phyloP scores from a whole-genome alignment of 2,329 filamentous ascomycete species.

The Pseudogymnoascus sp. region DNA sequence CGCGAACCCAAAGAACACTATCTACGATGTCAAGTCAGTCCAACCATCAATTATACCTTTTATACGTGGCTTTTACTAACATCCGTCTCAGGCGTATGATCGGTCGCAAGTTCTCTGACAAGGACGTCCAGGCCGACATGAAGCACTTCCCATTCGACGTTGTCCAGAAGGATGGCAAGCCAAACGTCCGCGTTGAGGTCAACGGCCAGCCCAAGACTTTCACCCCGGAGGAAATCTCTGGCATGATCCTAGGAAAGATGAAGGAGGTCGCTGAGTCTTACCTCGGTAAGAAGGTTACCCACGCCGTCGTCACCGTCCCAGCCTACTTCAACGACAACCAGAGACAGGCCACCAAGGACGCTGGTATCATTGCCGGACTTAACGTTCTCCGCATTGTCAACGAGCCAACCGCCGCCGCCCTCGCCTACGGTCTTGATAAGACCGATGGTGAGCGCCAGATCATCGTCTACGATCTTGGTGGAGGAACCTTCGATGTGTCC shows the following conservation, averaged over 20 bases:
- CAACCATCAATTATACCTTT: conserved; percentile 9
- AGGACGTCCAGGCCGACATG: conserved; percentile 83
- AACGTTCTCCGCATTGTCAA: conserved; percentile 96
- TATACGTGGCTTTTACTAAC: conserved; percentile 26
- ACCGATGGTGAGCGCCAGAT: conserved; percentile 76
- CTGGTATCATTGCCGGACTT: conserved; percentile 81
- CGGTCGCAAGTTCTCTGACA: conserved; percentile 73
- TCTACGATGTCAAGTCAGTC: conserved; percentile 80
- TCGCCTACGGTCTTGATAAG: conserved; percentile 91
- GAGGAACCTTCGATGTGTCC: conserved; percentile 91
- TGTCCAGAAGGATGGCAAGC: conserved; percentile 81
- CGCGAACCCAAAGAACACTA: conserved; percentile 65
- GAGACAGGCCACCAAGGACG: conserved; percentile 93
- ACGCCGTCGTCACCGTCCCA: conserved; percentile 87
- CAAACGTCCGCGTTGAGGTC: conserved; percentile 68
- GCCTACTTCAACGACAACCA: conserved; percentile 99
- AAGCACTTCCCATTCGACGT: conserved; percentile 99
- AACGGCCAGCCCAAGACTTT: conserved; percentile 58
- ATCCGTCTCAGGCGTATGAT: conserved; percentile 59
- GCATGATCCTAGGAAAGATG: conserved; percentile 79
- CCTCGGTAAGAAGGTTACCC: conserved; percentile 73
- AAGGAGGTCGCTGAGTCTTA: conserved; percentile 74
- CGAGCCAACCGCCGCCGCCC: conserved; percentile 90
- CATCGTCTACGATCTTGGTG: conserved; percentile 88
- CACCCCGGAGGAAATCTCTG: conserved; percentile 72